Evolutionary conservation across 768 basidiomycete species (phyloP).

Genomic region (Dentipellis sp.): DNA sequence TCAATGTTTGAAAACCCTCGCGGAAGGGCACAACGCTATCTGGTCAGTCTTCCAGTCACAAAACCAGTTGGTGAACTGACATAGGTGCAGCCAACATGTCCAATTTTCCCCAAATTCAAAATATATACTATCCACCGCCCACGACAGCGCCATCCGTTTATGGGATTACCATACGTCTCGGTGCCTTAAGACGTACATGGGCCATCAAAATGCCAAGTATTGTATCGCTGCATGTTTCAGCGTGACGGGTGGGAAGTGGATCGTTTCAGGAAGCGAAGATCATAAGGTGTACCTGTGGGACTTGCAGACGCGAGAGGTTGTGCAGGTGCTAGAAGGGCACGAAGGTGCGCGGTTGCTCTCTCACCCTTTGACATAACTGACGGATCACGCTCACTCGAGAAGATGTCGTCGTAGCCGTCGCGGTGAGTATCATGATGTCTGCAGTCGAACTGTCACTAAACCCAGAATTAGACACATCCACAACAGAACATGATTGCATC

Average conservation of each 20-base stretch:
- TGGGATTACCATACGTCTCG: constrained; percentile 94
- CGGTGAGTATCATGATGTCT: constrained; percentile 33
- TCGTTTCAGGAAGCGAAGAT: constrained; percentile 88
- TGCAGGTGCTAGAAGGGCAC: constrained; percentile 74
- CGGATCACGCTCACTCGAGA: constrained; percentile 2
- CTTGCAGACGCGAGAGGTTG: constrained; percentile 75
- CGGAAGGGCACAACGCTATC: constrained; percentile 80
- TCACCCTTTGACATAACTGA: background rate
- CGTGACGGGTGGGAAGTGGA: constrained; percentile 82
- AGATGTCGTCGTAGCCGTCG: constrained; percentile 77
- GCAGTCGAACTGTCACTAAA: constrained; percentile 4
- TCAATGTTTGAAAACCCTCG: constrained; percentile 93
- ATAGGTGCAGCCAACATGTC: constrained; percentile 64
- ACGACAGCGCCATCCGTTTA: constrained; percentile 86
- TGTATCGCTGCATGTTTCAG: constrained; percentile 81
- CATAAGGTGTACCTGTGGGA: constrained; percentile 89
- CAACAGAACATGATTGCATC: constrained; percentile 82
- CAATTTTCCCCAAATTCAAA: constrained; percentile 94
- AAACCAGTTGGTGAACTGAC: background rate
- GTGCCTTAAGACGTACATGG: constrained; percentile 83
- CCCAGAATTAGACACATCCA: constrained; percentile 61
- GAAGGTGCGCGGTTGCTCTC: constrained; percentile 32
- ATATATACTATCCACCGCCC: constrained; percentile 88
- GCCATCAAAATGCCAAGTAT: constrained; percentile 76
- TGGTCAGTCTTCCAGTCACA: constrained; percentile 40